Evolutionary conservation across 192 early-diverging fungal species (phyloP), one percentile per base, ranked within the genome.

Genomic region (Phlyctochytrium planicorne): DNA sequence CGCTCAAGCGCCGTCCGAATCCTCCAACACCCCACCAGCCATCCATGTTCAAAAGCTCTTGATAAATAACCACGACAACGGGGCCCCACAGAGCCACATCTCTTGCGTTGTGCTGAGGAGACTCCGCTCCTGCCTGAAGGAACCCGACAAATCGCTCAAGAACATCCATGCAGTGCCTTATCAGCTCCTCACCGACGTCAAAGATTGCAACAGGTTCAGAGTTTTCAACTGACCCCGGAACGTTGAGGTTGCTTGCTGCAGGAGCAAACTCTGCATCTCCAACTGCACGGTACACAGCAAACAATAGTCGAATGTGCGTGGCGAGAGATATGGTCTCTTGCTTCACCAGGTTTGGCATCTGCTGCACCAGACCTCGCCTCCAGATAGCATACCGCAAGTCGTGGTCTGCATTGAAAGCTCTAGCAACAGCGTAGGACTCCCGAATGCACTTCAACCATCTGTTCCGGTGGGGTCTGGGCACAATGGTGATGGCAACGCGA

Each of bases 321-420:
- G 70, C 68, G 27, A 83, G 53, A 37, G 72, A 66, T 33, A 79
- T 74, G 20, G 93, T 92, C 76, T 97, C 95, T 72, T 95, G 94
- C 68, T 93, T 95, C 29, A 96, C 82, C 50, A 97, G 66, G 61
- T 95, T 95, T 23, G 95, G 95, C 65, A 95, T 70, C 40, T 93
- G 92, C 23, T 91, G 88, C 84, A 95, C 94, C 30, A 93, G 91
- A 14, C 94, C 92, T 35, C 85, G 84, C 73, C 77, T 87, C 82
- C 72, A 91, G 70, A 97, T 81, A 20, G 91, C 89, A 53, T 91
- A 82, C 6, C 95, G 89, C 30, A 96, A 82, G 40, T 88, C 84
- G 52, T 75, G 82, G 70, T 92, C 84, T 53, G 71, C 75, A 69
- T 97, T 95, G 70, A 97, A 97, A 30, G 83, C 69, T 52, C 85